Percentiles rank a stretch among this genome's conserved stretches.
Evolutionary conservation across 2,329 filamentous ascomycete species (phyloP).

Genomic region (Allantophomopsis cytisporea): DNA sequence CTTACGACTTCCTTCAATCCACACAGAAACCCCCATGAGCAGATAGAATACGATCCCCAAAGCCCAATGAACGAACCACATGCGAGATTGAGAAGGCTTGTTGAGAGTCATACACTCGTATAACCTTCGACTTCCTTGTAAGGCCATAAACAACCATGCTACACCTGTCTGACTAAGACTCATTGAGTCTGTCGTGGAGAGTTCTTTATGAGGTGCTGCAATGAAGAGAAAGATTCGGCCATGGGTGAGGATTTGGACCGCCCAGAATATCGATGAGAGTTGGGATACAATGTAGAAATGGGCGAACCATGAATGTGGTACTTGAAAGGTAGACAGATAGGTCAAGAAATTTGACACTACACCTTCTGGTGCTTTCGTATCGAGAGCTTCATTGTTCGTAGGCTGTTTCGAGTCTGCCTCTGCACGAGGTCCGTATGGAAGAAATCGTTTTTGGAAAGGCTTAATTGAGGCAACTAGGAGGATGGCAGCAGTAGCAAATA

Average conservation of each 20-base stretch:
- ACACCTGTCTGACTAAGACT: constrained; percentile 46
- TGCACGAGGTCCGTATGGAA: neutral
- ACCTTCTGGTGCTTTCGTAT: too few relatives aligned
- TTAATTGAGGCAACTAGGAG: neutral
- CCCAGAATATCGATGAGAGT: constrained; percentile 20
- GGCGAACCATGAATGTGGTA: constrained; percentile 81
- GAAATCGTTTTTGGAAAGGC: neutral
- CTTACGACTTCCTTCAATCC: constrained; percentile 70
- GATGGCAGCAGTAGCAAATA: neutral
- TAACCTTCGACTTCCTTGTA: constrained; percentile 64
- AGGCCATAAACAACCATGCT: constrained; percentile 58
- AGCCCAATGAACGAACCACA: constrained; percentile 78
- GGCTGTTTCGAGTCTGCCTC: too few relatives aligned
- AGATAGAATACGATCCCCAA: constrained; percentile 70
- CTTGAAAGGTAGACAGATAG: constrained; percentile 18
- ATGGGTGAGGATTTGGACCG: too few relatives aligned
- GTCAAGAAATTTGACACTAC: too few relatives aligned
- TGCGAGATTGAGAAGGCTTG: constrained; percentile 53
- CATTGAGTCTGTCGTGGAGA: constrained; percentile 27
- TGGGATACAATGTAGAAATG: constrained; percentile 76
- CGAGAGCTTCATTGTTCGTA: too few relatives aligned
- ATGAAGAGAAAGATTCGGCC: too few relatives aligned
- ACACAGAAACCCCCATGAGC: constrained; percentile 59
- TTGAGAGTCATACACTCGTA: constrained; percentile 58
- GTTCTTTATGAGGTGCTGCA: too few relatives aligned